phyloP scores from a whole-genome alignment of 768 basidiomycete species.

The Mycena floridula region DNA sequence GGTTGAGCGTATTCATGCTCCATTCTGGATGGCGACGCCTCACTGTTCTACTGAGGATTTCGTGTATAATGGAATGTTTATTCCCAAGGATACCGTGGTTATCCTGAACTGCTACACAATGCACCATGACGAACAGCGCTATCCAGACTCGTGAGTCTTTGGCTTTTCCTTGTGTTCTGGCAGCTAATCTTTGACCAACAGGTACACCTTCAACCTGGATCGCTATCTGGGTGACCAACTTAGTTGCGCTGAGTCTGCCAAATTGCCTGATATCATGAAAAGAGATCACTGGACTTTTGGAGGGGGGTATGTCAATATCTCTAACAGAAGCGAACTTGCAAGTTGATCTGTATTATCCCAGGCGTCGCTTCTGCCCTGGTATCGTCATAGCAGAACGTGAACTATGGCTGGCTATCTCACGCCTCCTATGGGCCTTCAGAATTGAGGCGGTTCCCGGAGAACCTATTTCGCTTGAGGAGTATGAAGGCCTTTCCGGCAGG shows the following conservation, averaged over 20 bases:
- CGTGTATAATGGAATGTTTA: slow-evolving; percentile 23
- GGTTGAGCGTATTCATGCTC: slow-evolving; percentile 16
- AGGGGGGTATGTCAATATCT: slow-evolving; percentile 22
- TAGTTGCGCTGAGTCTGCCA: slow-evolving; percentile 21
- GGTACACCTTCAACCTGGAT: slow-evolving; percentile 25
- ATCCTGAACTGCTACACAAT: slow-evolving; percentile 22
- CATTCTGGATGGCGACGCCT: slow-evolving; percentile 21
- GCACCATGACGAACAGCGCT: slow-evolving; percentile 20
- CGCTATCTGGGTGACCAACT: slow-evolving; percentile 24
- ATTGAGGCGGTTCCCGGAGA: slow-evolving; percentile 21
- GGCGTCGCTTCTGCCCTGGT: slow-evolving; percentile 27
- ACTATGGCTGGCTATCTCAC: slow-evolving; percentile 27
- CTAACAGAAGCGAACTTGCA: neutral
- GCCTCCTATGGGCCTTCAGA: slow-evolving; percentile 28
- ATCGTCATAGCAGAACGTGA: slow-evolving; percentile 28
- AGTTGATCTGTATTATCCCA: slow-evolving; percentile 3
- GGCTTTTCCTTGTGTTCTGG: no score
- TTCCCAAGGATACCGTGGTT: slow-evolving; percentile 21
- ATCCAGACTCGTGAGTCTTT: slow-evolving; percentile 23
- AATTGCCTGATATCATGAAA: slow-evolving; percentile 20
- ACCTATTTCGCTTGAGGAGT: slow-evolving; percentile 29
- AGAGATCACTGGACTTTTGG: slow-evolving; percentile 34
- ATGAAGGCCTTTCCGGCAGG: slow-evolving; percentile 28
- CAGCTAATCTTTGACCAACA: no score
- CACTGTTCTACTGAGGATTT: slow-evolving; percentile 23